These are phyloP conservation scores for Crithidia fasciculata DNA, from an alignment of 208 protist genomes.

Conservation along the genomic window DNA sequence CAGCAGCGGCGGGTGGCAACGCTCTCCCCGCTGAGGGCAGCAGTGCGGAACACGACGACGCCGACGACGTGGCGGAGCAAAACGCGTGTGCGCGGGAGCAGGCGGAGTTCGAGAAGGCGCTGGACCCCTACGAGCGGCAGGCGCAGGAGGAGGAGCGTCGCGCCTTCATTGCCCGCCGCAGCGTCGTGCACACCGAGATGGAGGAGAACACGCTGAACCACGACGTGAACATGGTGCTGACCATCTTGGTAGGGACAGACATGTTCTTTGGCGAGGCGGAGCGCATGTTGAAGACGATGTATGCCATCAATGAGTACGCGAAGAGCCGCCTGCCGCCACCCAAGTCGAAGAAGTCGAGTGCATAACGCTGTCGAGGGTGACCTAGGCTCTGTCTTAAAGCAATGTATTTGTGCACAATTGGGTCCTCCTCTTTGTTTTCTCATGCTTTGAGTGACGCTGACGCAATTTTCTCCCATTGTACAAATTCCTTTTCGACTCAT, in stretches of 20 bases:
- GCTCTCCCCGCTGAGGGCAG: not conserved
- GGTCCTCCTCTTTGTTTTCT: no score
- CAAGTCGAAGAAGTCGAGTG: not conserved
- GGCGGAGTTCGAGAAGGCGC: constrained; percentile 15
- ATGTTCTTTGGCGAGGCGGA: constrained; percentile 65
- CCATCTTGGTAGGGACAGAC: constrained; percentile 63
- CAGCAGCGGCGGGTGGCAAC: constrained; percentile 7
- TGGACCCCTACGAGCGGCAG: constrained; percentile 29
- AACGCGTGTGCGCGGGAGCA: constrained; percentile 6
- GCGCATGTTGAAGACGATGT: constrained; percentile 56
- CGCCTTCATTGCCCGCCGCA: constrained; percentile 24
- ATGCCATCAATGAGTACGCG: constrained; percentile 55
- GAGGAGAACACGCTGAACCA: constrained; percentile 51
- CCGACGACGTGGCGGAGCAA: constrained; percentile 20
- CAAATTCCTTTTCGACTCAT: no score
- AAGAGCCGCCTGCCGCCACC: constrained; percentile 28
- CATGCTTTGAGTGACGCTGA: no score
- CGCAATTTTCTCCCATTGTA: no score
- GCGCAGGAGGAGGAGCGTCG: constrained; percentile 36
- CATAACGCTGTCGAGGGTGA: no score
- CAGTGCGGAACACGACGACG: not conserved
- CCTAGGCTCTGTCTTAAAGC: no score
- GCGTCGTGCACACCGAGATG: constrained; percentile 24
- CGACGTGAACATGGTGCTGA: constrained; percentile 66
- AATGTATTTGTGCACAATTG: no score